Base-by-base conservation (phyloP, 1,139 yeast genomes). In the Protomyces gravidus region DNA sequence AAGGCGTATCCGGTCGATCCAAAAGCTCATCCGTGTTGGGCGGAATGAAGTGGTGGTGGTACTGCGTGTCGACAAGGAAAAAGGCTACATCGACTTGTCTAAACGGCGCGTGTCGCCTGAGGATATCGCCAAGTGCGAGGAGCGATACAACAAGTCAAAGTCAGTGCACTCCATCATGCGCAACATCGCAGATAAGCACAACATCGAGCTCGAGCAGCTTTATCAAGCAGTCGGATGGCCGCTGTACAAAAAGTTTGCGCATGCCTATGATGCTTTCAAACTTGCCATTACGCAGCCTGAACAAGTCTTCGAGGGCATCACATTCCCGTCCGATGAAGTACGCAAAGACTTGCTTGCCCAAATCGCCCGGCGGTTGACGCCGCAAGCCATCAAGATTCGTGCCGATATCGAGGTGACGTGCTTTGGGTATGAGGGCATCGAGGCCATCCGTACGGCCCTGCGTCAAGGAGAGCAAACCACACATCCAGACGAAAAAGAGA, bases 31-130 rank as follows among this genome's bases (percentile, higher is more conserved):
- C 74, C 87, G 97, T 78, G 97, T 92, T 64, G 99, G 99, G 67
- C 89, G 95, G 74, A 92, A 94, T 72, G 99, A 92, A 76, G 97
- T 92, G 62, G 98, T 94, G 32, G 97, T 92, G 63, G 98, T 94
- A n/a, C 80, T 92, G 72, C 87, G 99, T 79, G 98, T 92, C 64
- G 99, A 92, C 76, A 90, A 89, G 75, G 98, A 94, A 74, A 92
- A 92, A 75, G 99, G 69, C n/a, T 92, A 92, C 76, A 92, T 92
- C 72, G 99, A 92, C 76, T 80, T 92, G 72, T 90, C 97, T 63
- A 92, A 92, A 75, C 90, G 97, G 81, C 85, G 96, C 74, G 99
- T 92, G 60, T 86, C 95, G n/a, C 85, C 97, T 45, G 98, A 94
- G 76, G 99, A 94, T 73, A 92, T 94, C 67, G 84, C 86, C 69